phyloP scores from a whole-genome alignment of 345 rosid species.

The Brassica incana region DNA sequence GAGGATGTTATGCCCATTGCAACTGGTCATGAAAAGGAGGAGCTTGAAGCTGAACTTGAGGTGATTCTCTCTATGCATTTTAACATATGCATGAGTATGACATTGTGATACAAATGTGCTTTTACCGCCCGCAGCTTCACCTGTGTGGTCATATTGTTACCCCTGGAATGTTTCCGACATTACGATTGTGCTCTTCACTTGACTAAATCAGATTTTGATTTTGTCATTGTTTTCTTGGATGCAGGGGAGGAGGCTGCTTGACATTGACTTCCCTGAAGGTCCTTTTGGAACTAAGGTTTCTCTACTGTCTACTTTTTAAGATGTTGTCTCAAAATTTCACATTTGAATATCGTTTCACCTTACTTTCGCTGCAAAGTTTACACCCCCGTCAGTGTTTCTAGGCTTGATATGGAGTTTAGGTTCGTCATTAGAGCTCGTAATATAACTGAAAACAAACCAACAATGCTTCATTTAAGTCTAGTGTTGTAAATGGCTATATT shows the following conservation, averaged over 20 bases:
- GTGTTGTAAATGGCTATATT: neutral
- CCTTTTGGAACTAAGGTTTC: conserved; percentile 96
- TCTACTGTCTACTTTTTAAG: neutral
- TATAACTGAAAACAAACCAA: no score
- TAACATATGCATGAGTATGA: neutral
- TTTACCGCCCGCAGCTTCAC: neutral
- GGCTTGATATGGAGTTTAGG: no score
- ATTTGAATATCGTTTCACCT: no score
- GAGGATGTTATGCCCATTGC: neutral
- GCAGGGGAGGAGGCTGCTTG: neutral
- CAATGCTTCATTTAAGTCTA: neutral
- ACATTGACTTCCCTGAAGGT: conserved; percentile 51
- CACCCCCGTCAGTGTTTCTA: no score
- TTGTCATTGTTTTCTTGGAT: neutral
- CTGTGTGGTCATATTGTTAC: neutral
- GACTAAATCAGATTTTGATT: neutral
- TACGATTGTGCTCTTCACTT: neutral
- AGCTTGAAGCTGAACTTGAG: neutral
- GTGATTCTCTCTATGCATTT: neutral
- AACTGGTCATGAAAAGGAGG: neutral
- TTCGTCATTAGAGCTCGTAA: neutral
- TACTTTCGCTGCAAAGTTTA: no score
- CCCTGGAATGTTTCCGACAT: neutral
- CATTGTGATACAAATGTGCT: neutral
- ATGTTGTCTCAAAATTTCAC: neutral